Conservation (phyloP, 208 protist genomes). For the Ichthyophonus hoferi region DNA sequence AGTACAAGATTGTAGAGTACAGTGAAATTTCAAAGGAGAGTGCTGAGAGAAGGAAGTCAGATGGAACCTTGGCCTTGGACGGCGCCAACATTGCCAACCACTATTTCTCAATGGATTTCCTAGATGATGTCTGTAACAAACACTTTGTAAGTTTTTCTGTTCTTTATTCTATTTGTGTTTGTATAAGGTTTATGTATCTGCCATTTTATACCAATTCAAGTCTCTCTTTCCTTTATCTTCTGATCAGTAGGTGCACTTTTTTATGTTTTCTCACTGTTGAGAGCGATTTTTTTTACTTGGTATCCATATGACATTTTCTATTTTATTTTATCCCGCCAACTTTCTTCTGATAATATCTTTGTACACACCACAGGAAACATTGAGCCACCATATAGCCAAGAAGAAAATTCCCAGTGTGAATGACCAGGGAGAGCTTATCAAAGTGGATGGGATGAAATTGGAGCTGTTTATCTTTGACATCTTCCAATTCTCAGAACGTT, state of each 20-base stretch:
- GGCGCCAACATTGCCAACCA: slow-evolving; percentile 93
- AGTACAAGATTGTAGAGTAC: slow-evolving; percentile 91
- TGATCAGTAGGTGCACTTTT: no score
- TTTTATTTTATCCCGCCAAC: no score
- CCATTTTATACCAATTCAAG: no score
- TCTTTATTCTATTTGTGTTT: no score
- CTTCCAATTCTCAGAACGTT: slow-evolving; percentile 71
- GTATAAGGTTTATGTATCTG: no score
- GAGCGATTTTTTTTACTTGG: not conserved
- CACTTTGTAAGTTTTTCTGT: not conserved
- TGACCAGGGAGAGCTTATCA: slow-evolving; percentile 31
- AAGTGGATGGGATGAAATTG: slow-evolving; percentile 79
- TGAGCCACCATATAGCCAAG: slow-evolving; percentile 82
- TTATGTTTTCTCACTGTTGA: no score
- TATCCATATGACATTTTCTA: not conserved
- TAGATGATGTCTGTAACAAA: slow-evolving; percentile 45
- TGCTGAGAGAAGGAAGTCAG: slow-evolving; percentile 56
- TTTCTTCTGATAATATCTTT: not conserved
- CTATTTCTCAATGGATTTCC: slow-evolving; percentile 74
- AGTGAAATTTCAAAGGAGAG: slow-evolving; percentile 83
- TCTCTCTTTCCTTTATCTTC: no score
- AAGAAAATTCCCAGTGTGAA: slow-evolving; percentile 85
- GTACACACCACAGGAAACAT: slow-evolving; percentile 42
- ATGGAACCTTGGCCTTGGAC: slow-evolving; percentile 81
- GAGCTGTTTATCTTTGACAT: slow-evolving; percentile 96